Base-by-base conservation (phyloP, 495 filamentous ascomycete species). In the Immersiella caudata region DNA sequence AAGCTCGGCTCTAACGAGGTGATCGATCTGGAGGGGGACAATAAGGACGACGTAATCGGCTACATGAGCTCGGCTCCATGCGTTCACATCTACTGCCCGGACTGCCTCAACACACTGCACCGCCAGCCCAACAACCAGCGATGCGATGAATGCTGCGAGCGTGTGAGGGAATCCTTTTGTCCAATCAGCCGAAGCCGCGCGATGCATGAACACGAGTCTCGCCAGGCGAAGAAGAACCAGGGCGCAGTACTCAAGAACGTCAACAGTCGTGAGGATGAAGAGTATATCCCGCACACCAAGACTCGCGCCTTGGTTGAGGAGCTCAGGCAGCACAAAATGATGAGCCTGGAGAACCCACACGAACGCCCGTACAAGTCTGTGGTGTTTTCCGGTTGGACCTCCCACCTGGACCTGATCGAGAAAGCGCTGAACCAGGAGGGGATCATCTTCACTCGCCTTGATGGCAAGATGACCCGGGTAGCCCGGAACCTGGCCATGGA, bases 331-430 rank as follows among this genome's bases (percentile, higher is more conserved):
- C 83, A 86, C 52, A 82, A 86, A 60, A 81, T 80, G 46, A 84
- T 89, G 69, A 93, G 88, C 74, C 29, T 33, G 75, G 83, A 59
- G 74, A 78, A 86, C 18, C 85, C 85, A 1, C 78, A 81, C 40
- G 80, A 91, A 64, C 83, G 81, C 0, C 93, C 93, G 0, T 88
- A 92, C 77, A 97, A 96, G 74, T 91, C 90, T 52, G 94, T 99
- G 16, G 87, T 99, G 21, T 97, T 98, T 75, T 97, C 93, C 1
- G 87, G 86, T 29, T 99, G 95, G 94, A 97, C 94, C 0, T 88
- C 91, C 1, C 93, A 97, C 75, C 87, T 99, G 35, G 94, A 99
- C 74, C 86, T 99, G 16, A 96, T 99, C 70, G 88, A 97, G 73
- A 86, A 92, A 59, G 94, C 95, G 1, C 81, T 99, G 16, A 83